Evolutionary conservation across 805 yeast genomes (phyloP), one percentile per base, ranked within the genome.

Genomic region (Candida arabinofermentans): DNA sequence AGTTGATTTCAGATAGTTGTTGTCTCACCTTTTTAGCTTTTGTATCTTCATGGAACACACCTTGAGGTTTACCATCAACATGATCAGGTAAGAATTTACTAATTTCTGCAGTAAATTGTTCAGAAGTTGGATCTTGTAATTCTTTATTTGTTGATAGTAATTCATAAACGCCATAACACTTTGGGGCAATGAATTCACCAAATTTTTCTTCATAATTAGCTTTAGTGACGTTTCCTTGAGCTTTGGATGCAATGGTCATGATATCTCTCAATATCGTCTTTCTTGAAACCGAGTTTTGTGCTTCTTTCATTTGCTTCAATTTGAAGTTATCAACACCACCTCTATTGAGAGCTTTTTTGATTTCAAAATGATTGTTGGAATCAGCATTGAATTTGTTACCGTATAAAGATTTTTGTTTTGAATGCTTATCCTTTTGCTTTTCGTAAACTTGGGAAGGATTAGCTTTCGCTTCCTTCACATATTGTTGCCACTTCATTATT

Each of bases 401-500:
- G 34, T 54, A 61, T 24, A 56, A 34, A 7, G 57, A 49, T 42
- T 71, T 70, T 53, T 61, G 69, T 43, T 54, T 55, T 40, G 55
- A 51, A 46, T 62, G 76, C 79, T 66, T 77, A 47, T 53, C 64
- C 54, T 55, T 61, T 59, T 59, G 77, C 46, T 66, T 65, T 43
- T 69, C 66, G 82, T 81, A 83, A 52, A 72, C 74, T 40, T 66
- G 71, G 55, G 67, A 67, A 29, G 89, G 89, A 55, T 74, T 70
- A 37, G 65, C 69, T 43, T 66, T 69, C 46, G 83, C 89, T 27
- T 69, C 62, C 19, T 72, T 70, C 6, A 90, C 83, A 62, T 77
- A 84, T 46, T 72, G 68, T 65, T 88, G 88, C 93, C 90, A 91
- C 48, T 75, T 73, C 22, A 72, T 67, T 37, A 86, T 78, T 62